A percentile compares a stretch with the other conserved stretches of the same genome.
These are phyloP conservation scores for Metschnikowia vanudenii DNA, from an alignment of 805 yeast species.

Conservation along the genomic window DNA sequence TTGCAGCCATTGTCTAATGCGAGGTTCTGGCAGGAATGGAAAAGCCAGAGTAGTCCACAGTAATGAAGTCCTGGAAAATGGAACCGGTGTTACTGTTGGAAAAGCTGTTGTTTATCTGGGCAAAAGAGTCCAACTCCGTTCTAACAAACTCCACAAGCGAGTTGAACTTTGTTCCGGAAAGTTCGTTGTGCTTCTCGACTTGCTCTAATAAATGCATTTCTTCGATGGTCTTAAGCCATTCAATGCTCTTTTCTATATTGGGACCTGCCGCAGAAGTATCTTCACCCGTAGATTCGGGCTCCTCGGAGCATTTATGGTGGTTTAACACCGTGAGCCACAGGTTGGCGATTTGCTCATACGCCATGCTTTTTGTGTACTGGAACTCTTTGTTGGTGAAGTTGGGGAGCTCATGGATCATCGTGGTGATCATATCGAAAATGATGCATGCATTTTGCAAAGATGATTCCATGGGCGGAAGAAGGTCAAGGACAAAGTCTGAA, in stretches of 20 bases:
- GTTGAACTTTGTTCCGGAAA: slow-evolving; percentile 42
- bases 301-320: slow-evolving; percentile 23
- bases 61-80: slow-evolving; percentile 37
- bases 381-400: slow-evolving; percentile 58
- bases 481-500: slow-evolving; percentile 70
- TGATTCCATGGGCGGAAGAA: slow-evolving; percentile 67
- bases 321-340: slow-evolving; percentile 57
- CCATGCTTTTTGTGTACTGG: slow-evolving; percentile 49
- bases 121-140: slow-evolving; percentile 36
- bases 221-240: slow-evolving; percentile 31
- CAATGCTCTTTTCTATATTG: slow-evolving; percentile 19
- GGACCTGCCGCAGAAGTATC: slow-evolving; percentile 4
- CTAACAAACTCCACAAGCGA: slow-evolving; percentile 44
- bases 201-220: slow-evolving; percentile 41
- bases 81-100: slow-evolving; percentile 15
- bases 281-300: slow-evolving; percentile 11
- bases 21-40: slow-evolving; percentile 38
- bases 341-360: slow-evolving; percentile 59
- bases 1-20: slow-evolving; percentile 15
- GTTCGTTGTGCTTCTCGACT: slow-evolving; percentile 45
- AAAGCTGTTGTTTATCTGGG: slow-evolving; percentile 22
- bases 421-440: slow-evolving; percentile 62
- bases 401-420: slow-evolving; percentile 62
- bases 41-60: slow-evolving; percentile 43
- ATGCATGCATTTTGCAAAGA: slow-evolving; percentile 53